These are phyloP conservation scores for Casuarina glauca DNA, from an alignment of 306 rosid genomes.

Conservation along the genomic window DNA sequence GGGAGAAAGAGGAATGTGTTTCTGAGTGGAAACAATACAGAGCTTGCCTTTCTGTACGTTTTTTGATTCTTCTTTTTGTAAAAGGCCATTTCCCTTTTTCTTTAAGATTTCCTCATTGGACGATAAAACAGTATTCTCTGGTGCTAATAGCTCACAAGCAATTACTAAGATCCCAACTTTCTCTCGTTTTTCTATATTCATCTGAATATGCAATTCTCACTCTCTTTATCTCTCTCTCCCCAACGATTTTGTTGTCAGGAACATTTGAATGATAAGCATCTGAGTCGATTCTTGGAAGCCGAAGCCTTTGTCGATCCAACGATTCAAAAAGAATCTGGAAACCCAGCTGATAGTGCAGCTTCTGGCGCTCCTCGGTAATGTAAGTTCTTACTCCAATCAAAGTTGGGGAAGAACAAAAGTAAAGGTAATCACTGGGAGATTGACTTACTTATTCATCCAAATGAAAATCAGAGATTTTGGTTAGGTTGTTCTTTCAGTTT, in stretches of 20 bases:
- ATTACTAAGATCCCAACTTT: neutral
- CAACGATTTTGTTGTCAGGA: slow-evolving; percentile 40
- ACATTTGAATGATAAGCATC: slow-evolving; percentile 65
- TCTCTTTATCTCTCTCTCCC: neutral
- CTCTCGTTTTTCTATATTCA: neutral
- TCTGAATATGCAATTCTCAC: neutral
- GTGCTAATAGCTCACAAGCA: neutral
- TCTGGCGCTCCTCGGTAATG: slow-evolving; percentile 31
- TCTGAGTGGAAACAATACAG: slow-evolving; percentile 81
- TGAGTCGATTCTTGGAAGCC: slow-evolving; percentile 74
- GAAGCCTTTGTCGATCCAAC: slow-evolving; percentile 31
- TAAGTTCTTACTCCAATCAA: neutral
- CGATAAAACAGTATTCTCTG: neutral
- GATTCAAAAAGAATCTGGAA: slow-evolving; percentile 28
- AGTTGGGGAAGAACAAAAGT: neutral
- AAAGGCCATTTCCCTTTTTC: neutral
- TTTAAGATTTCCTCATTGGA: neutral
- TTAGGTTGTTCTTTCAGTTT: neutral
- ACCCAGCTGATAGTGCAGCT: slow-evolving; percentile 3
- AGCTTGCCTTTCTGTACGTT: slow-evolving; percentile 74
- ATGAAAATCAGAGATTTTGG: neutral
- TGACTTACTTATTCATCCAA: neutral
- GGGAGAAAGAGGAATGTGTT: slow-evolving; percentile 71
- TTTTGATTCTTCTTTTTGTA: neutral
- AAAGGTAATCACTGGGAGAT: neutral